These are phyloP conservation scores for Candida succiphila DNA, from an alignment of 805 yeast species.

Conservation along the genomic window DNA sequence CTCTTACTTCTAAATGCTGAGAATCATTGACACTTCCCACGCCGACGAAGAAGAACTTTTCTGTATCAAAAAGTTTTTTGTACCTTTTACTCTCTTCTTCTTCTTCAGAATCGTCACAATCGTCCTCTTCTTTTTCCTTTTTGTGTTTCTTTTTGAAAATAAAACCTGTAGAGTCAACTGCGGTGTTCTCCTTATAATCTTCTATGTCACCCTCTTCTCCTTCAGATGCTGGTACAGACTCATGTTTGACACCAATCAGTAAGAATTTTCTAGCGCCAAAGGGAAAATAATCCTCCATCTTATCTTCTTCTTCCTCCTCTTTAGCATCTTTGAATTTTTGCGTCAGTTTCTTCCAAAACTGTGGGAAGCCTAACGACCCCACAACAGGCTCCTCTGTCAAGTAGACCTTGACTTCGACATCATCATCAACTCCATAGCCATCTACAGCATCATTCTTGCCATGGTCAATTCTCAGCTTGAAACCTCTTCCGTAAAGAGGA, in stretches of 20 bases:
- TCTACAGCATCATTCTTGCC: background rate
- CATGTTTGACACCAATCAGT: constrained; percentile 12
- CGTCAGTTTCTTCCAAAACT: constrained; percentile 12
- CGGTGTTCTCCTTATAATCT: constrained; percentile 1
- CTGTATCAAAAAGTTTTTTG: constrained; percentile 12
- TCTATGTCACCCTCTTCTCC: background rate
- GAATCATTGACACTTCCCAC: constrained; percentile 13
- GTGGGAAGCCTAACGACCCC: constrained; percentile 18
- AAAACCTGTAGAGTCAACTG: constrained; percentile 4
- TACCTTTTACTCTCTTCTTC: constrained; percentile 4
- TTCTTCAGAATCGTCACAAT: constrained; percentile 9
- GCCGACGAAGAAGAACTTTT: constrained; percentile 18
- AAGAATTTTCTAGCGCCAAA: constrained; percentile 18
- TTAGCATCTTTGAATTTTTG: constrained; percentile 2
- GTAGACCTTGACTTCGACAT: constrained; percentile 1
- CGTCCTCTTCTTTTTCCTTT: constrained; percentile 9
- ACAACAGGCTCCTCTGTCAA: constrained; percentile 16
- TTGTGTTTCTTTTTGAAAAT: constrained; percentile 6
- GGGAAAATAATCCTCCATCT: constrained; percentile 12
- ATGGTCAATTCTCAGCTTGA: background rate
- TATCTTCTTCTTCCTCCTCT: constrained; percentile 3
- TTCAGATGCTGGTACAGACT: constrained; percentile 1
- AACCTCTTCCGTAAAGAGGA: constrained; percentile 2
- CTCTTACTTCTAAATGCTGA: too few relatives aligned
- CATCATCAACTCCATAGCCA: constrained; percentile 1